These are phyloP conservation scores for Eleusine coracana DNA, from an alignment of 176 grass and related monocot genomes.

Conservation along the genomic window DNA sequence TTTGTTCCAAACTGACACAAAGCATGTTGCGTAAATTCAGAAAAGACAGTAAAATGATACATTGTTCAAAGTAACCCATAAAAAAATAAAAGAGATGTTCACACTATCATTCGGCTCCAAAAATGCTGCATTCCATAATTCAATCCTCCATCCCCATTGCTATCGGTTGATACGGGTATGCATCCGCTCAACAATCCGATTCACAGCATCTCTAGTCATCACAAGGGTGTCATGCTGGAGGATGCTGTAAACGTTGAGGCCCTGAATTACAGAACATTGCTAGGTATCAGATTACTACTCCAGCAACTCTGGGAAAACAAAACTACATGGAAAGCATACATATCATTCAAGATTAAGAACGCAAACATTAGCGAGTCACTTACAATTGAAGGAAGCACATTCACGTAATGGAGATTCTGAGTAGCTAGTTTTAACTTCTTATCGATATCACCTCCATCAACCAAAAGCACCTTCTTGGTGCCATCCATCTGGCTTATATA, in stretches of 20 bases:
- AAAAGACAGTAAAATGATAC: too few species aligned
- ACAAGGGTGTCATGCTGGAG: slow-evolving; percentile 85
- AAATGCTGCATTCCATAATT: too few species aligned
- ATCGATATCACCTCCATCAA: slow-evolving; percentile 73
- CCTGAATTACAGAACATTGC: slow-evolving; percentile 51
- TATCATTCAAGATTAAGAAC: too few species aligned
- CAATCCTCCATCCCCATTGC: neutral
- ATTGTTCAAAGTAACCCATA: too few species aligned
- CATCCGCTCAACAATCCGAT: slow-evolving; percentile 76
- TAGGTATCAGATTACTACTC: too few species aligned
- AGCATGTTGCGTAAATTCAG: too few species aligned
- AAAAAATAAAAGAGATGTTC: too few species aligned
- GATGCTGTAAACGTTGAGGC: slow-evolving; percentile 89
- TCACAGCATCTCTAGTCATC: slow-evolving; percentile 75
- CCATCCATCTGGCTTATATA: slow-evolving; percentile 66
- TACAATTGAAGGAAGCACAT: slow-evolving; percentile 81
- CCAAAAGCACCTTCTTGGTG: slow-evolving; percentile 81
- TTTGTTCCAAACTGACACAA: too few species aligned
- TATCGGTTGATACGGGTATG: slow-evolving; percentile 74
- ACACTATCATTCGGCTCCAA: too few species aligned
- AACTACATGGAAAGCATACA: too few species aligned
- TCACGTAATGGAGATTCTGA: slow-evolving; percentile 84
- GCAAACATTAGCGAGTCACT: slow-evolving; percentile 32
- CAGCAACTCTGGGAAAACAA: too few species aligned
- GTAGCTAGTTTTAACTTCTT: slow-evolving; percentile 79